Base-by-base conservation (phyloP, 2,329 filamentous ascomycete species). In the Sarocladium brachiariae region DNA sequence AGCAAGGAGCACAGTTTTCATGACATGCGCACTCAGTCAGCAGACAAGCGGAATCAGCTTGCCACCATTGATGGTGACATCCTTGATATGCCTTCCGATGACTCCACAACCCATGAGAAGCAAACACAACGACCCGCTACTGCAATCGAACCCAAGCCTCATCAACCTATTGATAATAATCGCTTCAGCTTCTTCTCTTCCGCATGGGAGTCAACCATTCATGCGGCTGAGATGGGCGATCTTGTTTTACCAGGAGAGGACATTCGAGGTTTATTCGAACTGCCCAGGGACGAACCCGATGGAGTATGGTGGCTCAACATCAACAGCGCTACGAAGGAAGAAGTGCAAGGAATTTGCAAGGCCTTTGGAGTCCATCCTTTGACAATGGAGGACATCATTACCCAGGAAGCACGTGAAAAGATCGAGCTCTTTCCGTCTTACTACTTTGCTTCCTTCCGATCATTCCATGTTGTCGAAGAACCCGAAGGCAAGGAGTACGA, bases 281-380 rank as follows among this genome's bases (percentile, higher is more conserved):
- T 84, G 30, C 81, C 81, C 6, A 81, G 76, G 49, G 76, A 77
- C 25, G 80, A 83, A 54, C 67, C 71, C 2, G 77, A 90, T 59
- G 92, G 92, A 60, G 91, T 96, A n/a, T 99, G 92, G 91, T 99
- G 93, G 93, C 77, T 99, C 48, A 95, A 99, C 61, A 86, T 96
- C 65, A 86, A 92, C 64, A 89, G 88, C 58, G 89, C 92, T 1
- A 91, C 86, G 1, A 87, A 91, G 62, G 90, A 92, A 53, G 93
- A 97, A 65, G 83, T 96, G 18, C 83, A 84, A 38, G 85, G 85
- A 25, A 85, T 99, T 55, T 95, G 89, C 73, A 90, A 91, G 62
- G 91, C 93, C 4, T 99, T 99, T 67, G 89, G 89, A 13, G 87
- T 99, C 50, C 93, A 99, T 68, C 92, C 92, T 30, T 74, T 99